Evolutionary conservation across 805 yeast genomes (phyloP).

Genomic region (Alloascoidea hylecoeti): DNA sequence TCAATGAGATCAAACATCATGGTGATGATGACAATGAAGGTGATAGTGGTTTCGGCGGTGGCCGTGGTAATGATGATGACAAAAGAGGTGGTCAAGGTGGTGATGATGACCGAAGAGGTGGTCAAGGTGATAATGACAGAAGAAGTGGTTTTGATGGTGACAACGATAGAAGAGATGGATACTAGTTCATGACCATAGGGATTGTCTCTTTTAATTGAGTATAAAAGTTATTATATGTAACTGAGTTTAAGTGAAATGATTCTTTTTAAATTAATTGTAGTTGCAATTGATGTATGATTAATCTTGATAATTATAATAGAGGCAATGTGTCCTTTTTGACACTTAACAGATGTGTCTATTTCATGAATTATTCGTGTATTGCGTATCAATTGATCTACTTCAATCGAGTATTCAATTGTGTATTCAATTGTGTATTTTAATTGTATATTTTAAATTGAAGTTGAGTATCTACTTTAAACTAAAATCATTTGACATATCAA

Average conservation of each 20-base stretch:
- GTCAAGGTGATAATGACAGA: constrained; percentile 4
- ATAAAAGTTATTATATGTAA: not conserved
- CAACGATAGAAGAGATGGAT: not conserved
- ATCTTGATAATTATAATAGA: no score
- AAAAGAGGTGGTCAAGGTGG: constrained; percentile 4
- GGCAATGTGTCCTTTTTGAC: no score
- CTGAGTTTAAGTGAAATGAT: not conserved
- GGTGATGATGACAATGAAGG: constrained; percentile 1
- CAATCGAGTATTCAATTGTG: no score
- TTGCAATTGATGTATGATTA: not conserved
- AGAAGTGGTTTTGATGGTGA: constrained; percentile 3
- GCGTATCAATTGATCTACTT: no score
- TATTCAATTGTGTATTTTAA: no score
- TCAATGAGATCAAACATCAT: not conserved
- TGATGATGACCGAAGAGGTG: constrained; percentile 2
- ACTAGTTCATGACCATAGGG: not conserved
- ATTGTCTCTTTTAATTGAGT: not conserved
- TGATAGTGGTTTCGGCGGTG: constrained; percentile 1
- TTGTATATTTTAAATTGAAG: no score
- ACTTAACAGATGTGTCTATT: no score
- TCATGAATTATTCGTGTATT: no score
- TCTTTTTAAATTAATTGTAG: not conserved
- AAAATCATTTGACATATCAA: no score
- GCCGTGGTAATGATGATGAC: constrained; percentile 2
- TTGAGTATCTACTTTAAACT: no score